Conservation (phyloP, 129 eudicot species). For the Gnaphalium uliginosum region DNA sequence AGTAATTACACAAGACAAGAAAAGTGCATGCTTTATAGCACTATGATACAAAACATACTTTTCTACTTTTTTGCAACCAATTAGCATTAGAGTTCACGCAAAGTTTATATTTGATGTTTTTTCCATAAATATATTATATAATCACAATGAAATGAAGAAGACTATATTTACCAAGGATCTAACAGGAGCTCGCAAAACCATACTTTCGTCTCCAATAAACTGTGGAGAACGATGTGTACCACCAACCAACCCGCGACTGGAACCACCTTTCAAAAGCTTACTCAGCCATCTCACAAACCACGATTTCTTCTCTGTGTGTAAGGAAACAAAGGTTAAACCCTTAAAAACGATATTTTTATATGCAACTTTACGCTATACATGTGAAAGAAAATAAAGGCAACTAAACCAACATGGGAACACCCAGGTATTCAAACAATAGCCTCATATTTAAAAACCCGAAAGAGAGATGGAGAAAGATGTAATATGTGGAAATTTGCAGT, state of each 20-base stretch:
- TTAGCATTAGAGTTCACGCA: conserved; percentile 23
- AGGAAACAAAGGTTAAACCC: conserved; percentile 42
- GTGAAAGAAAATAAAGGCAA: not conserved
- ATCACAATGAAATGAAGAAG: conserved; percentile 6
- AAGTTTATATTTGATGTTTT: conserved; percentile 24
- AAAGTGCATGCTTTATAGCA: conserved; percentile 40
- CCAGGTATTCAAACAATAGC: not conserved
- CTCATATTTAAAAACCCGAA: not conserved
- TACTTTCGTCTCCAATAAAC: conserved; percentile 84
- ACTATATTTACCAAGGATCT: conserved; percentile 61
- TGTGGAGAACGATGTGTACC: conserved; percentile 57
- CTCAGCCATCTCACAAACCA: conserved; percentile 92
- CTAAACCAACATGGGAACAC: not conserved
- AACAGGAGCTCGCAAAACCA: conserved; percentile 75
- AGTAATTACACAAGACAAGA: conserved; percentile 24
- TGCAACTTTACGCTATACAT: not conserved
- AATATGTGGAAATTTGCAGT: not conserved
- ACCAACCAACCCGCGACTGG: conserved; percentile 34
- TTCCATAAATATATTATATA: not conserved
- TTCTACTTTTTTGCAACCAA: conserved; percentile 24
- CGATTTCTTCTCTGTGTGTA: conserved; percentile 68
- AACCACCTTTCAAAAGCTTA: conserved; percentile 69
- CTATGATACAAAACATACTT: conserved; percentile 34
- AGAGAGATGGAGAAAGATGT: not conserved
- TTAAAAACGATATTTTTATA: no score